Conservation (phyloP, 352 stramenopile genomes). For the Pythium phragmiticola region DNA sequence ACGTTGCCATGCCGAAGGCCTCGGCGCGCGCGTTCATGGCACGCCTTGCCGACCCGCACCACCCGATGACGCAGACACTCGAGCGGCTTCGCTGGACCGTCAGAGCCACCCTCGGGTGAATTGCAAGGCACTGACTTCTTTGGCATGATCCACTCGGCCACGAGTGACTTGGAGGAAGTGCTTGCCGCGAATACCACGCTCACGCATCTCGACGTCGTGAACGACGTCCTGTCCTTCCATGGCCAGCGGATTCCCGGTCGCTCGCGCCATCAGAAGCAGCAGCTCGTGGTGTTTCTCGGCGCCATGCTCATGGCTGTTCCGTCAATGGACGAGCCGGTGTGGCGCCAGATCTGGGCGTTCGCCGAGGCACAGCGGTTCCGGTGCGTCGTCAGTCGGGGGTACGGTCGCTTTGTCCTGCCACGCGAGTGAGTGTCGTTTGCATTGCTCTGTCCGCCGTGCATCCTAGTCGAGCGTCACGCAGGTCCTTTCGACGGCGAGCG, state of each 20-base stretch:
- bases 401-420: no score
- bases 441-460: no score
- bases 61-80: neutral
- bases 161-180: slow-evolving; percentile 1
- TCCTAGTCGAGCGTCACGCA: no score
- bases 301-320: neutral
- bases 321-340: neutral
- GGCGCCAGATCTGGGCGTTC: slow-evolving; percentile 2
- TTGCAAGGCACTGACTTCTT: no score
- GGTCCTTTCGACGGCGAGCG: no score
- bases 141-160: neutral
- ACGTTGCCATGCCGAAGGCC: neutral
- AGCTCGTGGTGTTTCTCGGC: neutral
- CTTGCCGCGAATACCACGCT: neutral
- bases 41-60: neutral
- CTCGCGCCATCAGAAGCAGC: neutral
- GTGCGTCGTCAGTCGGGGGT: neutral
- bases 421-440: no score
- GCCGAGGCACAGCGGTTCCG: neutral
- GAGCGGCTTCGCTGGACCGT: slow-evolving; percentile 1
- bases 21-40: neutral
- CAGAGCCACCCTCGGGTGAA: neutral
- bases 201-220: neutral
- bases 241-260: neutral
- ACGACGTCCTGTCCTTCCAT: neutral